Evolutionary conservation across 306 rosid species (phyloP).

Genomic region (Pueraria montana): DNA sequence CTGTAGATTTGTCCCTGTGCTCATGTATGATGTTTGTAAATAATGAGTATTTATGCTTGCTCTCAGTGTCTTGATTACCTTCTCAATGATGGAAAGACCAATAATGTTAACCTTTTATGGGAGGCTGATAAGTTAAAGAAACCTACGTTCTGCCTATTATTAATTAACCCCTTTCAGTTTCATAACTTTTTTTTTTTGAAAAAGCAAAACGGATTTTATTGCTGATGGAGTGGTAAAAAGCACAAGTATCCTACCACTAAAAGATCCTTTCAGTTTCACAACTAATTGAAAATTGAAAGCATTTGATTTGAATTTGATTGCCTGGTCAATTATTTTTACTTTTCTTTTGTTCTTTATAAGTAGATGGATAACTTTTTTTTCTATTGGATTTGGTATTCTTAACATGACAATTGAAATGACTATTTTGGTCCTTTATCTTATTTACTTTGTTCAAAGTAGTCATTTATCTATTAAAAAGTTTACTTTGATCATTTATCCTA

Average conservation of each 20-base stretch:
- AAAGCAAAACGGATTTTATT: no score
- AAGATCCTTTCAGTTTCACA: no score
- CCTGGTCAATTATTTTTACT: slow-evolving; percentile 11
- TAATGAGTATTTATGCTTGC: slow-evolving; percentile 3
- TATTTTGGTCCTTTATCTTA: no score
- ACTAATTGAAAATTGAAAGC: neutral
- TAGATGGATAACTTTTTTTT: neutral
- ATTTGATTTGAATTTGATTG: slow-evolving; percentile 36
- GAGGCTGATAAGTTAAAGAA: slow-evolving; percentile 23
- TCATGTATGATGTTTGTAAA: slow-evolving; percentile 2
- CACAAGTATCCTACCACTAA: no score
- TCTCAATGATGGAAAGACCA: slow-evolving; percentile 17
- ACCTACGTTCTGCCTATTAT: slow-evolving; percentile 12
- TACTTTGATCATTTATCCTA: no score
- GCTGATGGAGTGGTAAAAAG: no score
- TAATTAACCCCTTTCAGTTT: slow-evolving; percentile 24
- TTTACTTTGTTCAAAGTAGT: no score
- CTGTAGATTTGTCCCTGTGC: no score
- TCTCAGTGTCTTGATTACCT: slow-evolving; percentile 17
- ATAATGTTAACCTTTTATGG: neutral
- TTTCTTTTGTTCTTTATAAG: slow-evolving; percentile 36
- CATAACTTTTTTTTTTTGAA: no score
- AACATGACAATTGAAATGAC: neutral
- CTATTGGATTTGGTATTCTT: slow-evolving; percentile 26
- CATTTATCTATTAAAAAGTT: no score